phyloP scores from a whole-genome alignment of 163 green algal genomes.

The Scenedesmus sp. region DNA sequence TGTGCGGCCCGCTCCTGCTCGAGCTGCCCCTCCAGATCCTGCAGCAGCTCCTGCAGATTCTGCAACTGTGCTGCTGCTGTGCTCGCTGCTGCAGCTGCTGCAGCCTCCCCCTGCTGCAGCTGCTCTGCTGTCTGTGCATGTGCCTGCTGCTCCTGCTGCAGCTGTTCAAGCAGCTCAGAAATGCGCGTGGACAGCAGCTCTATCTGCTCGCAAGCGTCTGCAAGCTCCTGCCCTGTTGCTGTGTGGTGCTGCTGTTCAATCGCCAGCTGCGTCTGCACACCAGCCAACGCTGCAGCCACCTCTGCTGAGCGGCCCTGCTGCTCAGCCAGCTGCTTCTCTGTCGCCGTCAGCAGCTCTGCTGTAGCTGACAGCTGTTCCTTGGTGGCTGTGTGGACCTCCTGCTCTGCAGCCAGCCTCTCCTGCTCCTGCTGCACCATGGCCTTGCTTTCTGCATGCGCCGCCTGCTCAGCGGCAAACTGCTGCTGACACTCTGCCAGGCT shows the following conservation, averaged over 20 bases:
- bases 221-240: background rate
- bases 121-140: background rate
- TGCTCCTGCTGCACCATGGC: background rate
- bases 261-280: background rate
- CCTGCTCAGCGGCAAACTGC: background rate
- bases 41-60: conserved; percentile 32
- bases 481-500: background rate
- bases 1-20: conserved; percentile 4
- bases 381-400: background rate
- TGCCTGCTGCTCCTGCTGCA: conserved; percentile 35
- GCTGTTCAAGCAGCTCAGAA: conserved; percentile 14
- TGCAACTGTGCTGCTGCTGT: background rate
- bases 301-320: background rate
- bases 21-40: conserved; percentile 6
- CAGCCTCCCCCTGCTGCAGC: conserved; percentile 4
- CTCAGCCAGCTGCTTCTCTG: conserved; percentile 21
- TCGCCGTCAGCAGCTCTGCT: background rate
- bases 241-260: conserved; percentile 31
- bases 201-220: background rate
- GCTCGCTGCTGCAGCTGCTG: background rate
- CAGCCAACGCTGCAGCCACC: background rate
- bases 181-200: background rate
- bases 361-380: conserved; percentile 9
- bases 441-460: background rate
- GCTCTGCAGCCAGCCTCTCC: conserved; percentile 7